Evolutionary conservation across 192 early-diverging fungal genomes (phyloP).

Genomic region (Umbelopsis isabellina): DNA sequence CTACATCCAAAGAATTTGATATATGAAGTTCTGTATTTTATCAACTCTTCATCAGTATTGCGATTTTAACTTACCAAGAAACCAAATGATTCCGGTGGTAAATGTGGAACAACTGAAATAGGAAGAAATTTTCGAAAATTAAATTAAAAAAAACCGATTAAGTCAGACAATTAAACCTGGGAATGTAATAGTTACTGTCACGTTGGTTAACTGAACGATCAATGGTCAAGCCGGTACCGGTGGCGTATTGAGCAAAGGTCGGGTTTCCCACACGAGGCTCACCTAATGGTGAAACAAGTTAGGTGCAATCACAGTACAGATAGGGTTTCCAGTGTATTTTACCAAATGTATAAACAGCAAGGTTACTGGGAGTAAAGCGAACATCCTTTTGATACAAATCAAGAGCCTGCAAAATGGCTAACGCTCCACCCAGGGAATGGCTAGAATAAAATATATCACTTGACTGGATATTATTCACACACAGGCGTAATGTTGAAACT

Average conservation of each 20-base stretch:
- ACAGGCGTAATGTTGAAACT: neutral
- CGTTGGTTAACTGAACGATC: slow-evolving; percentile 28
- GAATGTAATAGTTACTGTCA: slow-evolving; percentile 28
- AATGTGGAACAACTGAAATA: slow-evolving; percentile 27
- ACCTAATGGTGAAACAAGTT: slow-evolving; percentile 8
- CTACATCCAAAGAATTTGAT: neutral
- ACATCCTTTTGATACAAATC: slow-evolving; percentile 32
- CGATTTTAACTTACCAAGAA: slow-evolving; percentile 12
- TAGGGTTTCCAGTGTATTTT: neutral
- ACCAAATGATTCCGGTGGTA: slow-evolving; percentile 25
- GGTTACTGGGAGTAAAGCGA: slow-evolving; percentile 18
- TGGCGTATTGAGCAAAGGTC: slow-evolving; percentile 28
- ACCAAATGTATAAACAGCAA: slow-evolving; percentile 32
- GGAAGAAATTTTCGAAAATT: neutral
- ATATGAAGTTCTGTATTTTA: neutral
- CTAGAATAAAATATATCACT: slow-evolving; percentile 3
- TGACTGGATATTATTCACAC: neutral
- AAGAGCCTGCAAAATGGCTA: slow-evolving; percentile 28
- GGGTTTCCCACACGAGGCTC: slow-evolving; percentile 33
- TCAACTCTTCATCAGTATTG: too few species aligned
- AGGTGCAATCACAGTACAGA: neutral
- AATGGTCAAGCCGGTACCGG: slow-evolving; percentile 23
- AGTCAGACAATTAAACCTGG: neutral
- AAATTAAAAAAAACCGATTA: neutral
- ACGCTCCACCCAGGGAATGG: slow-evolving; percentile 39